phyloP scores from a whole-genome alignment of 78 protist species.

The Mastigamoeba balamuthi region DNA sequence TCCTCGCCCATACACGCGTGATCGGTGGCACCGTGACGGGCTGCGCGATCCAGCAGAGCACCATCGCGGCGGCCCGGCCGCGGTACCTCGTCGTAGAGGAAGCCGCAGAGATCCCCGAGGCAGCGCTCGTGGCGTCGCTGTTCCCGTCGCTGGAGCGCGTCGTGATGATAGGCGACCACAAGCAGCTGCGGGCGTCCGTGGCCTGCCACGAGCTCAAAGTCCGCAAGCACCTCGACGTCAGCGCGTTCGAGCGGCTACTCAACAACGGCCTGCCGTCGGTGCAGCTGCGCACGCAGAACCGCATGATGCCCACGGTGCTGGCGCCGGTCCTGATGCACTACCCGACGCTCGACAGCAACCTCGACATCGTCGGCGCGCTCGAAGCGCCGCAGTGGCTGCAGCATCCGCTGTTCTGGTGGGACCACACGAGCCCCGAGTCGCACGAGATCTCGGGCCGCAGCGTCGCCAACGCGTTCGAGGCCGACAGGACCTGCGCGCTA shows the following conservation, averaged over 20 bases:
- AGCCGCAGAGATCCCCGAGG: constrained; percentile 56
- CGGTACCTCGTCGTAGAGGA: constrained; percentile 36
- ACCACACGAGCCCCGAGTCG: background rate
- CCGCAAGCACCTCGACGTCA: background rate
- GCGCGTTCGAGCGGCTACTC: constrained; percentile 43
- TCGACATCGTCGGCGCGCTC: background rate
- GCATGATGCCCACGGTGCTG: constrained; percentile 13
- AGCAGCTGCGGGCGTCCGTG: constrained; percentile 46
- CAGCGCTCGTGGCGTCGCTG: constrained; percentile 25
- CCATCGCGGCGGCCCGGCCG: background rate
- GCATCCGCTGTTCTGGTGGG: background rate
- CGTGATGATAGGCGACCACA: constrained; percentile 53
- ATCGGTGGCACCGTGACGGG: constrained; percentile 35
- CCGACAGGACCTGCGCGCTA: background rate
- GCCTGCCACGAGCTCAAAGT: background rate
- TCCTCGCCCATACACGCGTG: too few species aligned
- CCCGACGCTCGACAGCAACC: background rate
- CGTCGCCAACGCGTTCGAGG: constrained; percentile 13
- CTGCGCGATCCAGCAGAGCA: background rate
- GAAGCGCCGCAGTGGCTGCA: background rate
- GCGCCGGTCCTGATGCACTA: background rate
- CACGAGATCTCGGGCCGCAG: background rate
- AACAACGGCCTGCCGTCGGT: background rate
- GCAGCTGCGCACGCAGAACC: constrained; percentile 14
- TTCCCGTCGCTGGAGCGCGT: background rate